Evolutionary conservation across 1,284 basidiomycete genomes (phyloP), one percentile per base, ranked within the genome.

Genomic region (Calocybe gambosa): DNA sequence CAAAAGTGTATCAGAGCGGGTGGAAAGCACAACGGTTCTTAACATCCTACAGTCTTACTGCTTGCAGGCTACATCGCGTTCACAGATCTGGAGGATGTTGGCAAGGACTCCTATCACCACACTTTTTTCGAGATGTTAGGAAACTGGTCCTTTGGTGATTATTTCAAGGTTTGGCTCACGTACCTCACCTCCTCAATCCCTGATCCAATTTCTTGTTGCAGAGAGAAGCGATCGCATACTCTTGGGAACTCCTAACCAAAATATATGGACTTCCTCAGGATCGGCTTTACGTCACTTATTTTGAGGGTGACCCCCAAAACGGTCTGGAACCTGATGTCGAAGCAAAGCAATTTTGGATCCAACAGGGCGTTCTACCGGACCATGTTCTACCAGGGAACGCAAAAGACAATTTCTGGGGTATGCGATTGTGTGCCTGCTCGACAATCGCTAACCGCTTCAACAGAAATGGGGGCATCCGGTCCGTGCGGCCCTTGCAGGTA

Each of bases 101-200:
- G 95, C 40, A 96, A 95, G 68, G 95, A 99, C 64, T 91, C 89
- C 1, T 93, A 93, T 63, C 92, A 91, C 58, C 88, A 97, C 67
- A 99, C 96, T 2, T 99, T 99, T 73, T 99, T 99, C 62, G 95
- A 99, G 70, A 99, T 99, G 95, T 71, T 99, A 53, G 95, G 95
- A 37, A 99, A 99, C 68, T 99, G 95, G 95, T 97, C 93, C 8
- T 99, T 99, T 58, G 95, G 95, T 4, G 92, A 99, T 67, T 99
- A 99, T 71, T 99, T 99, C 81, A 99, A 99, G 81, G 92, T 82
- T 51, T 52, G 34, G 29, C 39, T 9, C 18, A 23, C 23, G 12
- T 18, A 13, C 40, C 13, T 39, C 29, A 8, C 45, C 26, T 15
- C 28, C 15, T 40, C 20, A 28, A 16, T 1, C n/a, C 12, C 43